Evolutionary conservation across 1,284 basidiomycete species (phyloP).

Genomic region (Rhodotorula sp.): DNA sequence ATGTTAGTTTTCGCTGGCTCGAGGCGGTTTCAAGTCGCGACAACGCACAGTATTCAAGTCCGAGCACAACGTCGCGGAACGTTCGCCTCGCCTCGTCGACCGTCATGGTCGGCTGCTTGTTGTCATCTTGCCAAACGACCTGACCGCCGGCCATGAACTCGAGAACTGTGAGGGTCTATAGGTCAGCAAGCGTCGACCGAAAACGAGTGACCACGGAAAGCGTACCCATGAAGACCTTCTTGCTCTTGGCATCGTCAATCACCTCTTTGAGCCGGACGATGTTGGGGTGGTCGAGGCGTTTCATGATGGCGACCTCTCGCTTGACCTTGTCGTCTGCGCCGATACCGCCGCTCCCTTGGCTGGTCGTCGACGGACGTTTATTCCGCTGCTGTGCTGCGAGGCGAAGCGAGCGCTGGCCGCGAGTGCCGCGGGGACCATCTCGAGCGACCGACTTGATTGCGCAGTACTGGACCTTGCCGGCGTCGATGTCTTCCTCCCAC

Average conservation of each 20-base stretch:
- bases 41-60: constrained; percentile 82
- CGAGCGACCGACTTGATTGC: constrained; percentile 45
- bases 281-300: constrained; percentile 85
- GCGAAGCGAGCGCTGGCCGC: constrained; percentile 32
- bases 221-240: constrained; percentile 90
- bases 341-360: constrained; percentile 31
- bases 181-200: constrained; percentile 25
- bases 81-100: constrained; percentile 80
- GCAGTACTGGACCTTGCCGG: constrained; percentile 38
- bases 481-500: constrained; percentile 39
- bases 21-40: constrained; percentile 4
- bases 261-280: constrained; percentile 90
- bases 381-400: constrained; percentile 19
- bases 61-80: constrained; percentile 86
- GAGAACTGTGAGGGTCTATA: constrained; percentile 62
- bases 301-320: constrained; percentile 96
- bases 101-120: constrained; percentile 68
- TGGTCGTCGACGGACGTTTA: constrained; percentile 33
- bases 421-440: constrained; percentile 35
- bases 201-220: constrained; percentile 34
- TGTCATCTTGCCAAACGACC: constrained; percentile 74
- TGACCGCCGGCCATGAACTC: constrained; percentile 95
- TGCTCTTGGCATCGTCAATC: constrained; percentile 86
- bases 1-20: constrained; percentile 9
- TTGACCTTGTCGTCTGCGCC: constrained; percentile 67